Evolutionary conservation across 1,284 basidiomycete genomes (phyloP), one percentile per base, ranked within the genome.

Genomic region (Ceratobasidium sp.): DNA sequence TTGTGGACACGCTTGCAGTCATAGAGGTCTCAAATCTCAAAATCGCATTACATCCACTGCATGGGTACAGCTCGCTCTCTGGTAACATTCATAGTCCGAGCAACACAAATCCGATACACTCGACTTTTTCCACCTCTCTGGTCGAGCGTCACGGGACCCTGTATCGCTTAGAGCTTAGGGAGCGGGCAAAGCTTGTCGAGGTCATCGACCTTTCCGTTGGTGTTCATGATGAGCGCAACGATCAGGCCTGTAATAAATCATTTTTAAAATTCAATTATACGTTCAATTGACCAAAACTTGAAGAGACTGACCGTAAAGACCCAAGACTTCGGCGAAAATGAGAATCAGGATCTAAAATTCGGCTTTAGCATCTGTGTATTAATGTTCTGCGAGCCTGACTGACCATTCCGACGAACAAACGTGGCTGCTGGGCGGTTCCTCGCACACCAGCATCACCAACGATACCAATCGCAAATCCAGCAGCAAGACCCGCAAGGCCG

Each of bases 401-500:
- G 44, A 91, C 91, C 92, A 93, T 93, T 84, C 94, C 95, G 83
- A 98, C 97, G 87, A 96, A 99, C 81, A 99, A 89, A 84, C 95
- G 90, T 60, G 96, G 95, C 87, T 98, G 96, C 85, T 97, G 95
- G 77, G 94, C 93, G 79, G 95, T 95, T 79, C 94, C 94, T 79
- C 96, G 90, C 61, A 97, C 95, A 90, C 96, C 95, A 80, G 97
- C 94, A 85, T 99, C 96, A 86, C 97, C 96, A 79, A 99, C 97
- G 84, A 98, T 95, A 81, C 97, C 95, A 83, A 97, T 95, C n/a
- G 95, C 95, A 84, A 95, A 96, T 68, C 95, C 95, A 77, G 95
- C 95, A n/a, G 95, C 94, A 55, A 97, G 90, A 88, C 95, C 95
- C 40, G 95, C 92, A 72, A 97, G 90, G 82, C 95, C 95, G 84